A percentile compares a stretch with the other conserved stretches of the same genome.
Evolutionary conservation across 108 stramenopile genomes (phyloP).

Genomic region (Licmophora abbreviata): DNA sequence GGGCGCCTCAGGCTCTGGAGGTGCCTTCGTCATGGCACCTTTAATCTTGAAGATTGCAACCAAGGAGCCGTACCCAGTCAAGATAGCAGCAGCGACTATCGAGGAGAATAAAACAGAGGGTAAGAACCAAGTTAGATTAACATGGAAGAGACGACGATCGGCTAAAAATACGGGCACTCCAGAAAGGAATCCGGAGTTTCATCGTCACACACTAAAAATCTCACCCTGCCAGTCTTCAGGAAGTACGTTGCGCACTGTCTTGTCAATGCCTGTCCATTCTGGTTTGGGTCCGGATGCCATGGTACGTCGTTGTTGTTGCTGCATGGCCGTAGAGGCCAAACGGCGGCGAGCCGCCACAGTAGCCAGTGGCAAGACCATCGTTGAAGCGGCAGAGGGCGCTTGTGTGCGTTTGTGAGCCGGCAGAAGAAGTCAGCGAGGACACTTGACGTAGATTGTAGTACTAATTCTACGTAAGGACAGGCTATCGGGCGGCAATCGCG

Average conservation of each 20-base stretch:
- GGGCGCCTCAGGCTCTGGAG: conserved; percentile 18
- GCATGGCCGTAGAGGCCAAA: conserved; percentile 6
- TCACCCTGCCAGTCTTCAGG: conserved; percentile 78
- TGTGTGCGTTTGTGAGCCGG: no score
- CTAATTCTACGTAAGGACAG: no score
- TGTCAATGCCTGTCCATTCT: conserved; percentile 84
- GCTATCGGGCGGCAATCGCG: no score
- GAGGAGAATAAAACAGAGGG: not conserved
- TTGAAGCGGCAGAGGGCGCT: no score
- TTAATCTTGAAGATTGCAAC: conserved; percentile 27
- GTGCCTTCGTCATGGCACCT: conserved; percentile 18
- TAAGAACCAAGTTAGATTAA: not conserved
- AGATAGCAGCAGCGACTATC: conserved; percentile 67
- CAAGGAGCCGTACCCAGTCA: conserved; percentile 61
- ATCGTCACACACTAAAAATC: conserved; percentile 10
- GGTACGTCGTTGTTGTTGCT: conserved; percentile 43
- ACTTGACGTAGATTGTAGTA: no score
- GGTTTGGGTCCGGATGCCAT: conserved; percentile 58
- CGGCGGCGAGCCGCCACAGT: conserved; percentile 1
- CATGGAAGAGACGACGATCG: conserved; percentile 2
- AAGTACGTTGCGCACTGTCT: conserved; percentile 69
- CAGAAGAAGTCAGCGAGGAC: no score
- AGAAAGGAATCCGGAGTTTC: conserved; percentile 20
- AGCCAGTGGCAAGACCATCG: not conserved
- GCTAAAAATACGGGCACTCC: not conserved